These are phyloP conservation scores for Neonectria faginata DNA, from an alignment of 2,329 filamentous ascomycete genomes.

Conservation along the genomic window DNA sequence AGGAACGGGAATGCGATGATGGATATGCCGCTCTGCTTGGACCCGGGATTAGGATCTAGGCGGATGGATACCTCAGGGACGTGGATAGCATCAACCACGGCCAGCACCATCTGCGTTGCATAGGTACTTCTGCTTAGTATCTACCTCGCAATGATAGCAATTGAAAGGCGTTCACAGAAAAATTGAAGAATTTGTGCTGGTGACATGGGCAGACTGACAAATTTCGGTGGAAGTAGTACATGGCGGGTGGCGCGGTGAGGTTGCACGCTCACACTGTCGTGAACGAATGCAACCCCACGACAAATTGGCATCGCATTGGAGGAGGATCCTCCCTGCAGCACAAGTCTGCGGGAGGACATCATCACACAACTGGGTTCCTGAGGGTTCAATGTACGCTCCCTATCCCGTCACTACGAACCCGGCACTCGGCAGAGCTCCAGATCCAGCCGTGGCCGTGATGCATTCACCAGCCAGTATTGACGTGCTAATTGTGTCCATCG, in stretches of 20 bases:
- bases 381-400: not conserved
- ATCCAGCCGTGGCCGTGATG: not conserved
- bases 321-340: not conserved
- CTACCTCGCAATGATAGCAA: conserved; percentile 30
- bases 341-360: not conserved
- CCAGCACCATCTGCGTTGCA: conserved; percentile 38
- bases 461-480: not conserved
- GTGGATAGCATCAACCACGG: conserved; percentile 36
- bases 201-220: not conserved
- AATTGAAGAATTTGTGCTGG: not conserved
- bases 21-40: conserved; percentile 36
- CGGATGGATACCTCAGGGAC: conserved; percentile 30
- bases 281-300: conserved; percentile 6
- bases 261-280: not conserved
- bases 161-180: conserved; percentile 20
- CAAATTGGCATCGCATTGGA: not conserved
- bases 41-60: conserved; percentile 34
- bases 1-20: conserved; percentile 33
- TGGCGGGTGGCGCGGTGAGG: not conserved
- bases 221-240: not conserved
- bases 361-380: not conserved
- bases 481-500: not conserved
- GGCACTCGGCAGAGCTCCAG: not conserved
- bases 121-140: conserved; percentile 30
- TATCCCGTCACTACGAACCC: not conserved